These are phyloP conservation scores for Alisma plantagoaquatica DNA, from an alignment of 106 monocot species.

Conservation along the genomic window DNA sequence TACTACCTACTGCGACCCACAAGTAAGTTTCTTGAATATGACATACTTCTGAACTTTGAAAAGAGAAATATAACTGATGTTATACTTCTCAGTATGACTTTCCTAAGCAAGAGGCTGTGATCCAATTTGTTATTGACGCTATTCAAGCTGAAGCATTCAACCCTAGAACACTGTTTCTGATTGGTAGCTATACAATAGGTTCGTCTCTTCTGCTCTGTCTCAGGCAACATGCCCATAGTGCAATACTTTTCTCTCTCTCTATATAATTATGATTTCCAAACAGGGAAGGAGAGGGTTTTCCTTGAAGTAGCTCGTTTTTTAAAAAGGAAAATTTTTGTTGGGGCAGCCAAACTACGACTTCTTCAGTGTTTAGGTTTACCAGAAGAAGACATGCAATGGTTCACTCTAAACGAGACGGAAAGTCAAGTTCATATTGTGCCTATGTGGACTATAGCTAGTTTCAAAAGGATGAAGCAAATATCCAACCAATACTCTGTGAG, in stretches of 20 bases:
- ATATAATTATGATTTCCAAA: background rate
- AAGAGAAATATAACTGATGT: background rate
- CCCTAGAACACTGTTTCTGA: constrained; percentile 84
- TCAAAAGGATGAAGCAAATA: constrained; percentile 89
- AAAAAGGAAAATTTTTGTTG: constrained; percentile 79
- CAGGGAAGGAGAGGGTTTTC: constrained; percentile 93
- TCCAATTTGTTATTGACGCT: constrained; percentile 95
- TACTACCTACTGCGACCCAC: constrained; percentile 92
- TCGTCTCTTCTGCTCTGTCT: constrained; percentile 1
- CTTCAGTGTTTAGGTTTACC: constrained; percentile 59
- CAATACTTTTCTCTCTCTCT: background rate
- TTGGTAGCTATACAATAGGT: constrained; percentile 97
- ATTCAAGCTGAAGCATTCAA: constrained; percentile 99
- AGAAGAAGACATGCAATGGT: constrained; percentile 85
- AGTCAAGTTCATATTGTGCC: constrained; percentile 96
- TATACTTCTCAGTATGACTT: constrained; percentile 67
- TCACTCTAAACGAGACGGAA: constrained; percentile 80
- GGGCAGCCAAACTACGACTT: constrained; percentile 55
- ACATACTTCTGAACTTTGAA: background rate
- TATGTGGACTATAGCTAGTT: constrained; percentile 96
- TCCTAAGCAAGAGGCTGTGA: constrained; percentile 87
- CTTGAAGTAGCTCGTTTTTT: constrained; percentile 71
- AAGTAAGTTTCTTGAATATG: constrained; percentile 29
- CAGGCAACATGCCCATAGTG: background rate
- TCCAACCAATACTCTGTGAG: constrained; percentile 78